These are phyloP conservation scores for Cryptosporidium tyzzeri DNA, from an alignment of 169 alveolate species.

Conservation along the genomic window DNA sequence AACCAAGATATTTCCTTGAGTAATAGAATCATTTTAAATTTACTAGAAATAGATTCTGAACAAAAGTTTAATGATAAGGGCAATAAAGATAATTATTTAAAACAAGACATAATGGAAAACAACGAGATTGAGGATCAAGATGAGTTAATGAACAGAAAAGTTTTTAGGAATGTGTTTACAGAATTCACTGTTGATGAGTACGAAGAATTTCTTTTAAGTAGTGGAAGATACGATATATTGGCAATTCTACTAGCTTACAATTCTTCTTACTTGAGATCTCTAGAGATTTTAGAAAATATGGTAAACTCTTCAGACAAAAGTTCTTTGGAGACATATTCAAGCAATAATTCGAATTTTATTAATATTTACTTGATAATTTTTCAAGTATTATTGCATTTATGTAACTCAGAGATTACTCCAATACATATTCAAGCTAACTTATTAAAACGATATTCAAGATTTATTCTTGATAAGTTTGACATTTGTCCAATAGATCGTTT, in stretches of 20 bases:
- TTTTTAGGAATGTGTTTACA: conserved; percentile 1
- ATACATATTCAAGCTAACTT: conserved; percentile 68
- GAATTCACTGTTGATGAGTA: conserved; percentile 36
- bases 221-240: conserved; percentile 41
- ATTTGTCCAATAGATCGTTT: conserved; percentile 23
- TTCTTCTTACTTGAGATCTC: conserved; percentile 42
- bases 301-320: conserved; percentile 16
- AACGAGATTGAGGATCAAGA: neutral
- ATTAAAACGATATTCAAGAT: conserved; percentile 59
- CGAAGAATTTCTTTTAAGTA: conserved; percentile 37
- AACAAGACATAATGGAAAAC: neutral
- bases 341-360: conserved; percentile 14
- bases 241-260: conserved; percentile 29
- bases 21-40: conserved; percentile 2
- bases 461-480: conserved; percentile 40
- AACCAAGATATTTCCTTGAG: conserved; percentile 4
- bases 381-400: conserved; percentile 28
- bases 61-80: neutral
- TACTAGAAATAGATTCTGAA: conserved; percentile 8
- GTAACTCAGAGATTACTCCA: conserved; percentile 56
- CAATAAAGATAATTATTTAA: neutral
- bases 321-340: neutral
- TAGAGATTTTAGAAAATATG: conserved; percentile 46
- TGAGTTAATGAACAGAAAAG: neutral
- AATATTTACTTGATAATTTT: conserved; percentile 31